Percentiles rank a stretch among this genome's conserved stretches.
phyloP scores from a whole-genome alignment of 2,329 filamentous ascomycete genomes.

The Botrytis hyacinthi region DNA sequence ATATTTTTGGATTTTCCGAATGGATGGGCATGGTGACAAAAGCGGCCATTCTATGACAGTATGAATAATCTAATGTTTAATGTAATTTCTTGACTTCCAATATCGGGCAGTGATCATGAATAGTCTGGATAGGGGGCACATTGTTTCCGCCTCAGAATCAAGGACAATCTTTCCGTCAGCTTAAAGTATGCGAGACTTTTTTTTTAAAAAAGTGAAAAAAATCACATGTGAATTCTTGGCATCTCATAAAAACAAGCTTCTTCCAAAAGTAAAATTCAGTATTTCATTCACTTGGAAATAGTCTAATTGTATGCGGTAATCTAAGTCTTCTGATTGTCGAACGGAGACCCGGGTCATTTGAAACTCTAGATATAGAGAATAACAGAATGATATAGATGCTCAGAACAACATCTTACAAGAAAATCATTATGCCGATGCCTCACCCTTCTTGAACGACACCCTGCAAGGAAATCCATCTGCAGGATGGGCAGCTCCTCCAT shows the following conservation, averaged over 20 bases:
- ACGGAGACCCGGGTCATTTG: not conserved
- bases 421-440: not conserved
- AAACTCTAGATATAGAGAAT: not conserved
- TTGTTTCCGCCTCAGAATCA: not conserved
- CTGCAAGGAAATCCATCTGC: conserved; percentile 20
- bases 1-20: not conserved
- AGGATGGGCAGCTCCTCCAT: conserved; percentile 19
- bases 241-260: not conserved
- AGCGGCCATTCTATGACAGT: not conserved
- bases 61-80: not conserved
- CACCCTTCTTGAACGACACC: not conserved
- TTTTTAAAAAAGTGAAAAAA: no score
- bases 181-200: not conserved
- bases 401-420: not conserved
- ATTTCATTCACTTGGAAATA: not conserved
- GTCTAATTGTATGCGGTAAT: not conserved
- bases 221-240: no score
- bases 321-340: not conserved
- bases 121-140: not conserved
- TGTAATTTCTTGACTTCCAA: not conserved
- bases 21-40: not conserved
- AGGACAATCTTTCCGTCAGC: not conserved
- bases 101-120: not conserved
- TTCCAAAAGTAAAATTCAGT: not conserved
- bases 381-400: not conserved